Evolutionary conservation across 2,329 filamentous ascomycete genomes (phyloP).

Genomic region (Aspergillus arachidicola): DNA sequence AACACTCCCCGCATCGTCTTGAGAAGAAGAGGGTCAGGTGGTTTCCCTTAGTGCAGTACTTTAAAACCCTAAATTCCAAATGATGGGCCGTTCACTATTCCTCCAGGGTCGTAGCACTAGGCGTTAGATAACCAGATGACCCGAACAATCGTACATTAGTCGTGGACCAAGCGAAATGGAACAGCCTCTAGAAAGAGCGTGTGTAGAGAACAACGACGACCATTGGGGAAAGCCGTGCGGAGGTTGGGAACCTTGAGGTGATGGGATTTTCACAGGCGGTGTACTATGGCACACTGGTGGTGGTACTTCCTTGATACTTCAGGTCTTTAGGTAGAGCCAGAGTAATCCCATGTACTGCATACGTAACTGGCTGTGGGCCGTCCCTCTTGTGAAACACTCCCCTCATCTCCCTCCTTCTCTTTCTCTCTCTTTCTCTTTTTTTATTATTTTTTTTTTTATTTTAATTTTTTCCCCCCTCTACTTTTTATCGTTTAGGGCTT

Average conservation of each 20-base stretch:
- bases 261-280: slow-evolving; percentile 3
- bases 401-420: slow-evolving; percentile 4
- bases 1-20: neutral
- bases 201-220: slow-evolving; percentile 9
- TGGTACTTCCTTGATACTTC: slow-evolving; percentile 6
- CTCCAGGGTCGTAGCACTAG: neutral
- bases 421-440: neutral
- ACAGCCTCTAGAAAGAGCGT: slow-evolving; percentile 5
- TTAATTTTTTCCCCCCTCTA: neutral
- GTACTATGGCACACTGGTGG: neutral
- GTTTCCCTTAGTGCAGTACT: neutral
- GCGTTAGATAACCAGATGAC: slow-evolving; percentile 7
- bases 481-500: neutral
- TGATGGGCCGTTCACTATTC: neutral
- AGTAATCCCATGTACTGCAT: slow-evolving; percentile 6
- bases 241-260: slow-evolving; percentile 1
- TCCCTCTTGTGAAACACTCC: slow-evolving; percentile 11
- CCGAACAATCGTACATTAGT: neutral
- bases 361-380: slow-evolving; percentile 14
- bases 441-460: neutral
- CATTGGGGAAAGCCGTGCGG: slow-evolving; percentile 12
- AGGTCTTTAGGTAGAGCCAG: neutral
- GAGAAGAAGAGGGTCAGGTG: neutral
- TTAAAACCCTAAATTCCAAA: neutral
- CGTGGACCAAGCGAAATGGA: neutral